Conservation (phyloP, 352 stramenopile genomes). For the Bremia lactucae region DNA sequence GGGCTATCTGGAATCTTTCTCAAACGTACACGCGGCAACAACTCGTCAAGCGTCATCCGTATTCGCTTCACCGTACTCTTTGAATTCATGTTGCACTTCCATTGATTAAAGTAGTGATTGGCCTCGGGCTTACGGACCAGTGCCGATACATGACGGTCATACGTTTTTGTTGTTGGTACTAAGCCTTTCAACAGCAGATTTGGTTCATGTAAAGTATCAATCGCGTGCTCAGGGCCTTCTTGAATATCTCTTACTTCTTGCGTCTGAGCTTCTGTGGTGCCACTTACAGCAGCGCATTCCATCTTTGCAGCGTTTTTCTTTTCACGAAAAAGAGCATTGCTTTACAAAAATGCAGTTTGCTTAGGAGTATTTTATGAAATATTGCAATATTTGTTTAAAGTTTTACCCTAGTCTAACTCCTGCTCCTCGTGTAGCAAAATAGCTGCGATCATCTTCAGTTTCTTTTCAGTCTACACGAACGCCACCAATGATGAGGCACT, state of each 20-base stretch:
- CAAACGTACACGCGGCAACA: slow-evolving; percentile 34
- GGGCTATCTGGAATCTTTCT: neutral
- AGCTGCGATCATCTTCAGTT: slow-evolving; percentile 41
- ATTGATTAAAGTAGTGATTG: slow-evolving; percentile 45
- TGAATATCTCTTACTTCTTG: neutral
- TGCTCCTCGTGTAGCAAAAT: slow-evolving; percentile 30
- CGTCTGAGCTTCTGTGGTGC: neutral
- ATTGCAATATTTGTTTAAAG: slow-evolving; percentile 7
- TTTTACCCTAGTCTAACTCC: slow-evolving; percentile 12
- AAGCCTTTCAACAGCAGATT: slow-evolving; percentile 22
- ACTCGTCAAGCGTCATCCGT: slow-evolving; percentile 31
- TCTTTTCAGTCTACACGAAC: slow-evolving; percentile 34
- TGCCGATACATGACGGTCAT: slow-evolving; percentile 30
- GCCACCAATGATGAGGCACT: neutral
- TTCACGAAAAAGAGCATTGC: neutral
- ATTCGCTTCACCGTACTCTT: slow-evolving; percentile 24
- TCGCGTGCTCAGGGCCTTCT: neutral
- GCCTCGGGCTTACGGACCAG: slow-evolving; percentile 4
- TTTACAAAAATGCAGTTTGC: slow-evolving; percentile 1
- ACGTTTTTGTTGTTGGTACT: slow-evolving; percentile 13
- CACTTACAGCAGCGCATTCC: neutral
- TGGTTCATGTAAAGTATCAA: neutral
- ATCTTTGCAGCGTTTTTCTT: neutral
- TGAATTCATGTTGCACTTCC: slow-evolving; percentile 26
- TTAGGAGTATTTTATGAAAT: slow-evolving; percentile 5